Base-by-base conservation (phyloP, 139 green algal species). In the Chlorokybus atmophyticus region DNA sequence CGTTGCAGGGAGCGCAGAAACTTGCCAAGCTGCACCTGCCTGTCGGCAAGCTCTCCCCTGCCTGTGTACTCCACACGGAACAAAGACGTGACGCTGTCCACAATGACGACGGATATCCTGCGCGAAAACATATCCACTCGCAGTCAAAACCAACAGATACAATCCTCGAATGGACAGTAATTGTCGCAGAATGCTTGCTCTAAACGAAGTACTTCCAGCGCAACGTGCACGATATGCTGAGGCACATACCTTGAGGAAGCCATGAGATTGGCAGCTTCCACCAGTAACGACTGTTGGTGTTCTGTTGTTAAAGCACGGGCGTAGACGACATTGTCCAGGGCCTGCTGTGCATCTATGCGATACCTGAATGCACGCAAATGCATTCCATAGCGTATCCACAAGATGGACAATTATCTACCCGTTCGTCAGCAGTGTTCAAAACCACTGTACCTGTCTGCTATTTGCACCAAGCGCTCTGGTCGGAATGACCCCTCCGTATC, bases 271-370 rank as follows among this genome's bases (percentile, higher is more conserved):
- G 87, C 87, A 41, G 92, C 92, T 14, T 74, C 64, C 10, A 85
- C 51, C 26, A 98, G 82, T 42, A 99, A 78, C 53, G 84, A 67
- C 35, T 73, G 67, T 75, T 99, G 92, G 65, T 98, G 92, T 35
- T 97, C 92, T 23, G 87, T 94, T 78, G 98, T 99, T 79, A 97
- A 85, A 0, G 92, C 92, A 2, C 89, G 79, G 1, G 92, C 92
- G 58, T 95, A 97, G 0, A 87, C 90, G 6, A 99, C 83, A 55
- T 99, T 99, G 68, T 99, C 88, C 50, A 99, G 77, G 32, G 96
- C 92, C 49, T 98, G 89, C 3, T 79, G 55, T 0, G 76, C 50
- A 60, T 83, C 86, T 10, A 98, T 68, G 6, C 79, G 74, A 59
- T 87, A 96, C 57, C 85, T 91, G 78, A 30, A 40, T n/a, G n/a